phyloP scores from a whole-genome alignment of 805 yeast species.

The Cyberlindnera samutprakarnensis region DNA sequence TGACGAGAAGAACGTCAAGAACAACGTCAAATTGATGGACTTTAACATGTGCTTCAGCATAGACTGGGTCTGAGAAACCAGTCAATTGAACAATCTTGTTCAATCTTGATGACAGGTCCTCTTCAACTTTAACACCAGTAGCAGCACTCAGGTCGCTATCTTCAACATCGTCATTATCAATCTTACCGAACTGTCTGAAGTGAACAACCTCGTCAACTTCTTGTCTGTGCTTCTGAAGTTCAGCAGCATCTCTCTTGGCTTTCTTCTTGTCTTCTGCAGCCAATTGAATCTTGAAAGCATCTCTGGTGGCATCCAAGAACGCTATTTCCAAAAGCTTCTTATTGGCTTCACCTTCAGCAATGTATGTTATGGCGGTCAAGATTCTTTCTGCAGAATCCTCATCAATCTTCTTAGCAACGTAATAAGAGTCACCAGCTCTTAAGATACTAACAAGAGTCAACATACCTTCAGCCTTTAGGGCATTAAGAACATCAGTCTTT shows the following conservation, averaged over 20 bases:
- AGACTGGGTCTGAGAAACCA: slow-evolving; percentile 97
- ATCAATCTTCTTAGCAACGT: slow-evolving; percentile 71
- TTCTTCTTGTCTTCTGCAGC: slow-evolving; percentile 50
- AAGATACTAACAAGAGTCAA: slow-evolving; percentile 86
- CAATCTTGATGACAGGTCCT: slow-evolving; percentile 66
- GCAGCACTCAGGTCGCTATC: slow-evolving; percentile 58
- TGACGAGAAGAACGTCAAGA: slow-evolving; percentile 85
- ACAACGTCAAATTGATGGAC: slow-evolving; percentile 97
- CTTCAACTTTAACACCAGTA: slow-evolving; percentile 41
- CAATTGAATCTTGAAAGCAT: slow-evolving; percentile 72
- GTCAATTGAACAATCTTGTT: slow-evolving; percentile 88
- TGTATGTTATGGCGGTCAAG: slow-evolving; percentile 73
- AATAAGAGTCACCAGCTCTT: slow-evolving; percentile 73
- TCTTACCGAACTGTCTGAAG: slow-evolving; percentile 69
- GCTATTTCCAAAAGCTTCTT: slow-evolving; percentile 45
- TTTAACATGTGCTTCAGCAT: slow-evolving; percentile 93
- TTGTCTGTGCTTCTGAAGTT: slow-evolving; percentile 54
- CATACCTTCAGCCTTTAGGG: slow-evolving; percentile 90
- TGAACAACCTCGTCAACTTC: slow-evolving; percentile 71
- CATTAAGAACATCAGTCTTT: slow-evolving; percentile 58
- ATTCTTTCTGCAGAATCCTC: slow-evolving; percentile 97
- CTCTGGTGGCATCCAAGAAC: slow-evolving; percentile 81
- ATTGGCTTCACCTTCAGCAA: slow-evolving; percentile 54
- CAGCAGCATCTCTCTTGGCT: slow-evolving; percentile 48
- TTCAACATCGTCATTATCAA: slow-evolving; percentile 35